Conservation (phyloP, 768 basidiomycete genomes). For the Artomyces pyxidatus region DNA sequence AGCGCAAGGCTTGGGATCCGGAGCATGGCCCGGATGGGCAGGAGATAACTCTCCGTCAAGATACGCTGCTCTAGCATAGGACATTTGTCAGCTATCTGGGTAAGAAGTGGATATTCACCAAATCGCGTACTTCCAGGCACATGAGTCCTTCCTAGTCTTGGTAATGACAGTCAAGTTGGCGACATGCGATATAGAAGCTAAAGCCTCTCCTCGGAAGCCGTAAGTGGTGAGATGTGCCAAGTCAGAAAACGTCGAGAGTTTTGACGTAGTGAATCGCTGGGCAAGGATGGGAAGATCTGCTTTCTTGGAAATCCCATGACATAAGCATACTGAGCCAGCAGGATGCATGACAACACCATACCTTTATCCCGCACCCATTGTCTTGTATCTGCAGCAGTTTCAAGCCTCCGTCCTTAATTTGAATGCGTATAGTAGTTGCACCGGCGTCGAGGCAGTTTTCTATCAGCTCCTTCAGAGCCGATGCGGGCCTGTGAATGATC, state of each 20-base stretch:
- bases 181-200: constrained; percentile 94
- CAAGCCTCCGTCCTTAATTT: constrained; percentile 91
- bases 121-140: constrained; percentile 78
- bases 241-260: constrained; percentile 81
- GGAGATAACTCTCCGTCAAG: constrained; percentile 67
- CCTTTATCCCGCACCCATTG: constrained; percentile 91
- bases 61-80: constrained; percentile 75
- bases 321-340: not conserved
- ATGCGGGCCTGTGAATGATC: constrained; percentile 87
- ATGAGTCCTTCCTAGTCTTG: constrained; percentile 73
- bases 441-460: constrained; percentile 97
- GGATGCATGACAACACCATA: constrained; percentile 38
- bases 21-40: constrained; percentile 57
- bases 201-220: constrained; percentile 94
- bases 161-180: constrained; percentile 85
- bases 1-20: constrained; percentile 83
- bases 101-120: too few species aligned
- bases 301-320: constrained; percentile 44
- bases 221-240: constrained; percentile 80
- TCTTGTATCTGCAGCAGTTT: constrained; percentile 95
- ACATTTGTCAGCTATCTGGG: not conserved
- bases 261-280: constrained; percentile 93
- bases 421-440: constrained; percentile 76
- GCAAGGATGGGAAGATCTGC: constrained; percentile 84
- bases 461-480: constrained; percentile 91